Evolutionary conservation across 129 eudicot species (phyloP).

Genomic region (Mikania micrantha): DNA sequence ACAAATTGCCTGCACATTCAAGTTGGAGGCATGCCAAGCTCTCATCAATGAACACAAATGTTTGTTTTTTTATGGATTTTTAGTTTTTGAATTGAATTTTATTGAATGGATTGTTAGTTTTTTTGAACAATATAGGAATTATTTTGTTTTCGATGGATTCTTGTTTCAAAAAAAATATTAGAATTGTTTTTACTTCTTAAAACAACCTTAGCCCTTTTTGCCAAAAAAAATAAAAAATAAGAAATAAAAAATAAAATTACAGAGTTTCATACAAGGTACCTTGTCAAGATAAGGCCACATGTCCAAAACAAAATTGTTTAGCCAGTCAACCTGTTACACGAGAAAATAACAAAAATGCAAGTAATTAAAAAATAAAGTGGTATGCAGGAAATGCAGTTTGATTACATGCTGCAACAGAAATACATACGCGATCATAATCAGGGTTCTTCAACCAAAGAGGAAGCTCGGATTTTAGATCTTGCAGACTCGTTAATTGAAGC

Average conservation of each 20-base stretch:
- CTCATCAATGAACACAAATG: too few species aligned
- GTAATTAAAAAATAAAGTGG: neutral
- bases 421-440: slow-evolving; percentile 80
- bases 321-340: slow-evolving; percentile 72
- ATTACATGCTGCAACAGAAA: neutral
- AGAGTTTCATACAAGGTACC: slow-evolving; percentile 39
- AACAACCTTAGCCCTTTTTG: too few species aligned
- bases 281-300: slow-evolving; percentile 95
- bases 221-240: too few species aligned
- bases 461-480: slow-evolving; percentile 63
- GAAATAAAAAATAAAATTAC: neutral
- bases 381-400: neutral
- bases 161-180: too few species aligned
- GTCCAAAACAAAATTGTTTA: slow-evolving; percentile 47
- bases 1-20: slow-evolving; percentile 84
- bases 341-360: neutral
- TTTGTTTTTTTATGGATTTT: too few species aligned
- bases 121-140: too few species aligned
- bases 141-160: too few species aligned
- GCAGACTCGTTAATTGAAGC: slow-evolving; percentile 43
- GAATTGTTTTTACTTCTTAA: too few species aligned
- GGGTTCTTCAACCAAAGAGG: slow-evolving; percentile 86
- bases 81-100: too few species aligned
- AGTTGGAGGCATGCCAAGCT: too few species aligned
- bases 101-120: too few species aligned